Evolutionary conservation across 108 stramenopile genomes (phyloP).

Genomic region (Chaetoceros tenuissimus): DNA sequence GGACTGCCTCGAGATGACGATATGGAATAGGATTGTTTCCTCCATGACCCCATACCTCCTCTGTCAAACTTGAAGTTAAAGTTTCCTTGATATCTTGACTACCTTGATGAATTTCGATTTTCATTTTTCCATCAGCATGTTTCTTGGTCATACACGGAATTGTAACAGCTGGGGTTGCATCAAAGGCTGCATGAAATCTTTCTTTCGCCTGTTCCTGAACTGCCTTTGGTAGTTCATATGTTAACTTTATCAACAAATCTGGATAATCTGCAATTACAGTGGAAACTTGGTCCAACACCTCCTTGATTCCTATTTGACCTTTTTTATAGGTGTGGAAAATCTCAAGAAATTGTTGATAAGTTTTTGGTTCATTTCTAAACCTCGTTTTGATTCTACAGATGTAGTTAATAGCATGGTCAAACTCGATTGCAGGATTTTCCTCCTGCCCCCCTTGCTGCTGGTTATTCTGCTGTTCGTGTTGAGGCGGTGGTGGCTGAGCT

Average conservation of each 20-base stretch:
- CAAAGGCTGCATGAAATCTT: constrained; percentile 72
- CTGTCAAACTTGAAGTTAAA: too few relatives aligned
- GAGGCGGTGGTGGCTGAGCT: not conserved
- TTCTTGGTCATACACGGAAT: too few relatives aligned
- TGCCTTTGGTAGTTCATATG: constrained; percentile 89
- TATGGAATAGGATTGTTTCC: too few relatives aligned
- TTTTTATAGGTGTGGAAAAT: constrained; percentile 92
- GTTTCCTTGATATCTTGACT: too few relatives aligned
- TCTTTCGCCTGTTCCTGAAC: constrained; percentile 90
- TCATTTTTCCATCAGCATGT: too few relatives aligned
- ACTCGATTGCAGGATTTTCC: constrained; percentile 60
- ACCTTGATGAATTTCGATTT: too few relatives aligned
- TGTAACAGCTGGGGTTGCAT: constrained; percentile 73
- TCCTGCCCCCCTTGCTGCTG: constrained; percentile 4
- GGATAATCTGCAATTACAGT: constrained; percentile 87
- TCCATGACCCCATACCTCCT: too few relatives aligned
- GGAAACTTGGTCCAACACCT: constrained; percentile 87
- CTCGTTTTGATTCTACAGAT: constrained; percentile 89
- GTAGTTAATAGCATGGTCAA: constrained; percentile 91
- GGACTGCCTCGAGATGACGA: too few relatives aligned
- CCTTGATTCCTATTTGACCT: constrained; percentile 90
- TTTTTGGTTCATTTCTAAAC: constrained; percentile 80
- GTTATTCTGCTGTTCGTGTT: constrained; percentile 1
- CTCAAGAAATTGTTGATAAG: constrained; percentile 84
- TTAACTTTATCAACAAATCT: constrained; percentile 87